Conservation (phyloP, 2,329 filamentous ascomycete genomes). For the Cytospora piceicola region DNA sequence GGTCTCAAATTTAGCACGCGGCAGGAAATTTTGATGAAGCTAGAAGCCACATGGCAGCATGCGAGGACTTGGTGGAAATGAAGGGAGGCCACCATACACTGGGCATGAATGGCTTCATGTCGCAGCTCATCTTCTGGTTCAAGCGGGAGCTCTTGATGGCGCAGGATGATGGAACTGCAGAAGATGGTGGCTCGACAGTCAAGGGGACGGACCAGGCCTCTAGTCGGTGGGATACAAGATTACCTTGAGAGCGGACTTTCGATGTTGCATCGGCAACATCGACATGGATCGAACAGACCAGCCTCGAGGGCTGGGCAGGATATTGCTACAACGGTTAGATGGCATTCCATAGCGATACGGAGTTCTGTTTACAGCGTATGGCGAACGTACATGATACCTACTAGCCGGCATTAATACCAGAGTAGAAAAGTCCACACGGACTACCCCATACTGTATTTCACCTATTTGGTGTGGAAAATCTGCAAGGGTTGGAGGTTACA, state of each 20-base stretch:
- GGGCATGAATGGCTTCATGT: constrained; percentile 32
- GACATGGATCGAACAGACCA: not conserved
- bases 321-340: not conserved
- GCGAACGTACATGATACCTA: too few relatives aligned
- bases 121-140: constrained; percentile 13
- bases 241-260: not conserved
- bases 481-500: too few relatives aligned
- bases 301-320: not conserved
- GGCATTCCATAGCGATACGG: not conserved
- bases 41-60: constrained; percentile 15
- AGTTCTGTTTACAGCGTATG: not conserved
- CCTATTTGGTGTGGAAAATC: too few relatives aligned
- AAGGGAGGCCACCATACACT: constrained; percentile 12
- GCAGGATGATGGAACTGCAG: not conserved
- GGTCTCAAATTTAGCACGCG: constrained; percentile 2
- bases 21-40: constrained; percentile 2
- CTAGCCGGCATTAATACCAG: too few relatives aligned
- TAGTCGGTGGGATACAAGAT: not conserved
- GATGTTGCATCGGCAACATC: not conserved
- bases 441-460: too few relatives aligned
- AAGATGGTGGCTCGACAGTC: not conserved
- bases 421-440: too few relatives aligned
- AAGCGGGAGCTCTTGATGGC: constrained; percentile 8
- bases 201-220: not conserved
- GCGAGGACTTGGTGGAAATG: constrained; percentile 17